Evolutionary conservation across 2,329 filamentous ascomycete genomes (phyloP).

Genomic region (Colletotrichum kahawae): DNA sequence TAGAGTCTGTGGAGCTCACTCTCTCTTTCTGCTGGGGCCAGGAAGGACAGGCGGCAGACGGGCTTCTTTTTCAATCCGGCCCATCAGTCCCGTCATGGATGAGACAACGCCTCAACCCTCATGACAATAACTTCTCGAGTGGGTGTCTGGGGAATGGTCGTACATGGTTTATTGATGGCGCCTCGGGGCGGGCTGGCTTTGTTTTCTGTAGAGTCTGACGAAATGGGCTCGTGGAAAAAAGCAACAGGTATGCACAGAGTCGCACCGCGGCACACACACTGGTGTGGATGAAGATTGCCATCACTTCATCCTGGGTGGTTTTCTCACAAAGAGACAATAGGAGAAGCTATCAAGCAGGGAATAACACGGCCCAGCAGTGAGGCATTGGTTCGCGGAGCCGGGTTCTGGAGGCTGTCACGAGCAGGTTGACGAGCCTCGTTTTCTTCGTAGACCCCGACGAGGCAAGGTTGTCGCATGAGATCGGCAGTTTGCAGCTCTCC

Average conservation of each 20-base stretch:
- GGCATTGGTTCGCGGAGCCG: background rate
- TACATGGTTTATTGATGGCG: background rate
- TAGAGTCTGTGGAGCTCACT: background rate
- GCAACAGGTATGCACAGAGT: background rate
- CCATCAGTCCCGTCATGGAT: background rate
- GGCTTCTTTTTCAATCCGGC: background rate
- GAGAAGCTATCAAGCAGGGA: background rate
- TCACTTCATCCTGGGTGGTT: background rate
- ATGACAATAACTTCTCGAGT: background rate
- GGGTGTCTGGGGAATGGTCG: background rate
- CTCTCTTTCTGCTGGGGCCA: background rate
- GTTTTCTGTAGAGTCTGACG: background rate
- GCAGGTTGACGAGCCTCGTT: background rate
- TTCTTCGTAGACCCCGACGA: background rate
- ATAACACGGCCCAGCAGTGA: background rate
- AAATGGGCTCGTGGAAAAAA: background rate
- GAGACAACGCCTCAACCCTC: background rate
- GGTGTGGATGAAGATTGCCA: background rate
- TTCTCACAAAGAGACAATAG: background rate
- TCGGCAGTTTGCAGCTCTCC: background rate
- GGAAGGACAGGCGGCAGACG: background rate
- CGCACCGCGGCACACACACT: background rate
- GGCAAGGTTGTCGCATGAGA: background rate
- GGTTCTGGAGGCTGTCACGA: background rate
- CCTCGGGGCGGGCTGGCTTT: background rate